phyloP scores from a whole-genome alignment of 169 alveolate species.

The Plasmodium fragile region DNA sequence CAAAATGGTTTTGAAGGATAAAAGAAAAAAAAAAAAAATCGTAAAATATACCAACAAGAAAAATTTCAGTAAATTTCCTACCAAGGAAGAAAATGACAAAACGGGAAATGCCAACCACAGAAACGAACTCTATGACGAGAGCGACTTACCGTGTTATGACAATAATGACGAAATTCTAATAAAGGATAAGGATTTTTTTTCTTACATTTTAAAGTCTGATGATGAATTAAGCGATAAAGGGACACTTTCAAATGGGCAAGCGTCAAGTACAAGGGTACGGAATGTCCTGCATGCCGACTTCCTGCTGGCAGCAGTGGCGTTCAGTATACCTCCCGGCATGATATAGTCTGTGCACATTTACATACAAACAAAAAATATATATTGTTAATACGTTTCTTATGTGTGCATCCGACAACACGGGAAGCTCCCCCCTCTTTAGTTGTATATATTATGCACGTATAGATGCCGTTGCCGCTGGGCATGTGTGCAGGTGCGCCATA shows the following conservation, averaged over 20 bases:
- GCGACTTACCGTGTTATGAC: constrained; percentile 40
- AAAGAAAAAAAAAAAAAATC: constrained; percentile 16
- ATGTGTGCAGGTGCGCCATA: neutral
- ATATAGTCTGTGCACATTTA: neutral
- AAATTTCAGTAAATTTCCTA: neutral
- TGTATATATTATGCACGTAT: neutral
- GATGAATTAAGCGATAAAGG: neutral
- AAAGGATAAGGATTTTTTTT: constrained; percentile 17
- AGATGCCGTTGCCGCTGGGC: neutral
- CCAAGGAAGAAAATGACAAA: constrained; percentile 24
- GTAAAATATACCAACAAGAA: constrained; percentile 16
- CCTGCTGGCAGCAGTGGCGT: constrained; percentile 43
- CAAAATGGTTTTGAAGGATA: constrained; percentile 62
- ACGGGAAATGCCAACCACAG: neutral
- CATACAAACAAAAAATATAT: neutral
- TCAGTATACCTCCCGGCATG: constrained; percentile 54
- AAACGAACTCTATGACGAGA: constrained; percentile 14
- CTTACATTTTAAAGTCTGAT: constrained; percentile 16
- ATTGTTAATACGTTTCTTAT: neutral
- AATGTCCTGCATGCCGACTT: constrained; percentile 22
- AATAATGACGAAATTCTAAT: constrained; percentile 44
- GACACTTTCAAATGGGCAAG: neutral
- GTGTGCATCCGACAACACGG: neutral
- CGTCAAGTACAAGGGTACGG: neutral
- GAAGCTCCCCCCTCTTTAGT: neutral